A percentile compares a stretch with the other conserved stretches of the same genome.
These are phyloP conservation scores for Nepenthes alata DNA, from an alignment of 179 eudicot genomes.

Conservation along the genomic window DNA sequence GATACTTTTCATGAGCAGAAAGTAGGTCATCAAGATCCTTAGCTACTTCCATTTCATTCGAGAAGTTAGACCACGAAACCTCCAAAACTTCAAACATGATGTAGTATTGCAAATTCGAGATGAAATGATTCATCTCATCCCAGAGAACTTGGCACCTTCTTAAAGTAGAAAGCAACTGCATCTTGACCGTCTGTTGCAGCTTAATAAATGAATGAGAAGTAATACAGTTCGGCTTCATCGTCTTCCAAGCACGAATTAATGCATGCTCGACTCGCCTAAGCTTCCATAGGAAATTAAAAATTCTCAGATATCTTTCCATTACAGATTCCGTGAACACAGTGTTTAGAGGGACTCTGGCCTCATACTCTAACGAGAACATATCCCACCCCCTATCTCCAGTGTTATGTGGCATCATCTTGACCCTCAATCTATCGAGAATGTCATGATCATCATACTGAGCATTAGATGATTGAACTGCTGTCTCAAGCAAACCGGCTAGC, in stretches of 20 bases:
- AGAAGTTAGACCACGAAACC: constrained; percentile 84
- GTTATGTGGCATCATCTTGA: constrained; percentile 94
- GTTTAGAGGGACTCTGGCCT: constrained; percentile 70
- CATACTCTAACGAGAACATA: constrained; percentile 89
- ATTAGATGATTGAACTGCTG: constrained; percentile 81
- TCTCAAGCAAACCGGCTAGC: constrained; percentile 82
- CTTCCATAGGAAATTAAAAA: constrained; percentile 94
- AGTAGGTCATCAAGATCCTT: constrained; percentile 95
- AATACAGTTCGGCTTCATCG: constrained; percentile 86
- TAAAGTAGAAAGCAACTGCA: constrained; percentile 58
- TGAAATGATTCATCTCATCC: constrained; percentile 96
- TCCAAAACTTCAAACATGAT: constrained; percentile 98
- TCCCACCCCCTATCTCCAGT: constrained; percentile 96
- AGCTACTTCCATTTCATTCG: constrained; percentile 79
- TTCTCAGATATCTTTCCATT: constrained; percentile 69
- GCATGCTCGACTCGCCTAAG: constrained; percentile 96
- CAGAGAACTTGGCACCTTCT: constrained; percentile 87
- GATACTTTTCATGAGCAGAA: constrained; percentile 91
- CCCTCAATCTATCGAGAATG: constrained; percentile 71
- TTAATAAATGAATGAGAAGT: constrained; percentile 53
- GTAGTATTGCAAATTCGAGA: constrained; percentile 87
- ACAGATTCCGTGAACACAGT: constrained; percentile 89
- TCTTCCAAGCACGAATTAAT: constrained; percentile 77
- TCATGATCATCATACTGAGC: constrained; percentile 89
- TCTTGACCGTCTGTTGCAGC: constrained; percentile 57